These are phyloP conservation scores for Naematelia encephala DNA, from an alignment of 768 basidiomycete genomes.

Conservation along the genomic window DNA sequence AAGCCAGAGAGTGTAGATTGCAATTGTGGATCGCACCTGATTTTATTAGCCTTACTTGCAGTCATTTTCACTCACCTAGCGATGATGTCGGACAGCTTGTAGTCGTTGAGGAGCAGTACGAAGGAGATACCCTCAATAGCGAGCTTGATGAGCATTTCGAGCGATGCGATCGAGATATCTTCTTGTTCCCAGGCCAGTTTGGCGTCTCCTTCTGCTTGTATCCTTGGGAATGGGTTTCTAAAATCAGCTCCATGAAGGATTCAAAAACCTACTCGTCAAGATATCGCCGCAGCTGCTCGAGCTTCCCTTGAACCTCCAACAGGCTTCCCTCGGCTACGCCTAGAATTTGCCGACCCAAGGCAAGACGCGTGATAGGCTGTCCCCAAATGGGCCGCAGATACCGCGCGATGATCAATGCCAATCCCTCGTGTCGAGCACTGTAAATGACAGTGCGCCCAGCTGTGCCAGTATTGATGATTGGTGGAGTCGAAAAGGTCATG, in stretches of 20 bases:
- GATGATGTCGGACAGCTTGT: constrained; percentile 79
- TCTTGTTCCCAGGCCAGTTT: constrained; percentile 48
- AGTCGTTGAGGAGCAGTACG: constrained; percentile 84
- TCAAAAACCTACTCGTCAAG: constrained; percentile 28
- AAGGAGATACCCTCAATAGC: constrained; percentile 94
- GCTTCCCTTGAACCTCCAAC: constrained; percentile 27
- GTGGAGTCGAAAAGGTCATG: constrained; percentile 25
- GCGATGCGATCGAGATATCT: constrained; percentile 40
- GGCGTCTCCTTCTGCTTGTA: constrained; percentile 38
- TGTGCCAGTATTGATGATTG: constrained; percentile 52
- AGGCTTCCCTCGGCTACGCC: constrained; percentile 23
- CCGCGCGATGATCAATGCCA: constrained; percentile 80
- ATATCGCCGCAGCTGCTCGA: constrained; percentile 33
- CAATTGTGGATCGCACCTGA: constrained; percentile 55
- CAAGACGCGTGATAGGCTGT: constrained; percentile 61
- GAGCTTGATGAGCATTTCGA: constrained; percentile 63
- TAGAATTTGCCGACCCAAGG: constrained; percentile 55
- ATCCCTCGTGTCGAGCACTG: constrained; percentile 82
- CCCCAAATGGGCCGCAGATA: constrained; percentile 85
- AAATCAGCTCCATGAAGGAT: neutral
- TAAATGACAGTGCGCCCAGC: constrained; percentile 55
- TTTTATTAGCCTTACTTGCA: neutral
- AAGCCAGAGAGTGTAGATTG: constrained; percentile 67
- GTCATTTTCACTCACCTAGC: constrained; percentile 63
- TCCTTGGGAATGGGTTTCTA: constrained; percentile 36